These are phyloP conservation scores for Boletales sp. DNA, from an alignment of 768 basidiomycete genomes.

Conservation along the genomic window DNA sequence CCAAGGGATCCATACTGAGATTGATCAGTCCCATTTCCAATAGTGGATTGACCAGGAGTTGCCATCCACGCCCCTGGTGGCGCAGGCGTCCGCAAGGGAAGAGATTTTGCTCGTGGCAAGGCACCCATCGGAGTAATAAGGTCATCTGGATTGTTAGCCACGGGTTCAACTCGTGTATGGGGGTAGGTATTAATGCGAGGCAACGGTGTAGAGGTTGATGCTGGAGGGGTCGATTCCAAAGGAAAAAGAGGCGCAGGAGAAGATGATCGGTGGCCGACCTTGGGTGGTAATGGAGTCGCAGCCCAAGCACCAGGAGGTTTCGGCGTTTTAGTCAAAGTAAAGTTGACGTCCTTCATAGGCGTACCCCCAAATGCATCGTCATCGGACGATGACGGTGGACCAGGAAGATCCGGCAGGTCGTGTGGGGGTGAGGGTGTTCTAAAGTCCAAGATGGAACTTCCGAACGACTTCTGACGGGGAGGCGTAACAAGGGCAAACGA, in stretches of 20 bases:
- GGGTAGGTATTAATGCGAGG: conserved; percentile 14
- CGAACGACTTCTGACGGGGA: conserved; percentile 41
- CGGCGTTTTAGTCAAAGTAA: conserved; percentile 41
- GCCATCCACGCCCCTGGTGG: conserved; percentile 65
- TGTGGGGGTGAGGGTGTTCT: conserved; percentile 62
- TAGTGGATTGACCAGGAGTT: conserved; percentile 44
- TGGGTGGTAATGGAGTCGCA: conserved; percentile 34
- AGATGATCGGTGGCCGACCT: conserved; percentile 6
- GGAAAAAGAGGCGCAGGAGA: conserved; percentile 18
- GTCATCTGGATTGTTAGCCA: conserved; percentile 15
- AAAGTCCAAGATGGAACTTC: conserved; percentile 45
- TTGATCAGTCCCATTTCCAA: conserved; percentile 18
- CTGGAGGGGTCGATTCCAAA: conserved; percentile 24
- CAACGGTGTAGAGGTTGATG: conserved; percentile 25
- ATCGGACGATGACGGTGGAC: conserved; percentile 53
- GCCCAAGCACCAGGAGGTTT: conserved; percentile 46
- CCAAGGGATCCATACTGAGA: conserved; percentile 33
- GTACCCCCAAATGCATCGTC: conserved; percentile 39
- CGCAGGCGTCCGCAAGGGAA: conserved; percentile 57
- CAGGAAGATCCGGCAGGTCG: conserved; percentile 64
- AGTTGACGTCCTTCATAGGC: conserved; percentile 23
- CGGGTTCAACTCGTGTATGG: conserved; percentile 13
- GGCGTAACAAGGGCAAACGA: conserved; percentile 42
- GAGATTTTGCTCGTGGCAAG: conserved; percentile 45
- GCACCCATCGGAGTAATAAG: conserved; percentile 44